phyloP scores from a whole-genome alignment of 306 rosid genomes.

The Sicyos edulis region DNA sequence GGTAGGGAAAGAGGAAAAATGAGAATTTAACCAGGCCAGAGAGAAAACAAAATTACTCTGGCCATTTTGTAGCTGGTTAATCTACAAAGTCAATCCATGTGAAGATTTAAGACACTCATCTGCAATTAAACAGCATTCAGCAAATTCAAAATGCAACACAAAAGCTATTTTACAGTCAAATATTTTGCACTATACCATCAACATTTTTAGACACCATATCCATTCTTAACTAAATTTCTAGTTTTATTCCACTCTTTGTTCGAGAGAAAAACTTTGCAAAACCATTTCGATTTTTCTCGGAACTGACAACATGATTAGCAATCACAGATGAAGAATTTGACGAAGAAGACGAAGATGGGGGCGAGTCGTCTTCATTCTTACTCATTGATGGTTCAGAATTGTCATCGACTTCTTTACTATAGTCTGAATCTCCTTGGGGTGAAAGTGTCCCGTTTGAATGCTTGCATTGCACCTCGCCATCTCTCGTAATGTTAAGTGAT shows the following conservation, averaged over 20 bases:
- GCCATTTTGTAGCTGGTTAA: background rate
- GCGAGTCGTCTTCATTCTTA: conserved; percentile 44
- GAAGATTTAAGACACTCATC: conserved; percentile 5
- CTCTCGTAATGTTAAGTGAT: conserved; percentile 29
- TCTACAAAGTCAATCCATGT: background rate
- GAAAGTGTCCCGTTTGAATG: conserved; percentile 60
- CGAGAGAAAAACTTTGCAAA: conserved; percentile 89
- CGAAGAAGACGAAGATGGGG: conserved; percentile 35
- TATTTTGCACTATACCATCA: background rate
- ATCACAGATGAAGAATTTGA: conserved; percentile 37
- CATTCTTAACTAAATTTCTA: conserved; percentile 21
- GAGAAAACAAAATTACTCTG: conserved; percentile 16
- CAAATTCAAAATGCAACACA: conserved; percentile 22
- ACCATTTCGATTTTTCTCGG: conserved; percentile 77
- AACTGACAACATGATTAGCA: conserved; percentile 40
- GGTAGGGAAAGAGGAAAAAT: background rate
- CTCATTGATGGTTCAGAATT: conserved; percentile 27
- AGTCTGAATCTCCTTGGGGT: conserved; percentile 53
- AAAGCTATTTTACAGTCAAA: conserved; percentile 15
- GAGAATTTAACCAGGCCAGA: background rate
- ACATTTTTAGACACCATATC: background rate
- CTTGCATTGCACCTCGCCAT: conserved; percentile 46
- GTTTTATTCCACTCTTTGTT: conserved; percentile 76
- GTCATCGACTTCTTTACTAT: conserved; percentile 37
- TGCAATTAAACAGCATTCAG: conserved; percentile 13